Evolutionary conservation across 2,329 filamentous ascomycete species (phyloP), one percentile per base, ranked within the genome.

Genomic region (Didymella arachidicola): DNA sequence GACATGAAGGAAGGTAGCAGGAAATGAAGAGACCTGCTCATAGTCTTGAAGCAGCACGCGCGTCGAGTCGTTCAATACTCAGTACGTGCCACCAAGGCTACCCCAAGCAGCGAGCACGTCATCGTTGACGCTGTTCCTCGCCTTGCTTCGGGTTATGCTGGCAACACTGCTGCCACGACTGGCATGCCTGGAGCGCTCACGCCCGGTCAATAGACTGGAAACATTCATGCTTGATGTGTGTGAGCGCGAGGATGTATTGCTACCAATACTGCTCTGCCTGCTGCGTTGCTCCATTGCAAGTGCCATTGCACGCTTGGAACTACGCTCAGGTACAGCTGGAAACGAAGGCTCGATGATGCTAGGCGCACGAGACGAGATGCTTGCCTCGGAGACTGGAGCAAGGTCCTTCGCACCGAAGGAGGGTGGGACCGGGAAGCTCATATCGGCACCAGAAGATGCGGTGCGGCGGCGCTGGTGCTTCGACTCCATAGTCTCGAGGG

Each of bases 31-130:
- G 10, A 22, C 26, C 36, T 14, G 36, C 34, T 16, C n/a, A 22
- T 10, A n/a, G 12, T 10, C 7, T 11, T 39, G 25, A 29, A 22
- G 32, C 16, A 29, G 8, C 14, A 32, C n/a, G 16, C 18, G 29
- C 49, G 36, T 42, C 10, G 27, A 47, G 29, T 29, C n/a, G 22
- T 45, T n/a, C 25, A 19, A 16, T 45, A 22, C 29, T 36, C 26
- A 70, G 51, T 70, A 70, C 47, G 72, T 71, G 14, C 80, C 80
- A 7, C 80, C 80, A 25, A 82, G 60, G 55, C 77, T 80, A 11
- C 78, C 78, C 80, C 80, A 82, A 16, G 80, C 80, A 53, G 78
- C 79, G 27, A 81, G 66, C 7, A 82, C 78, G 61, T 82, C 80
- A 30, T 81, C 79, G 41, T 78, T 78, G 4, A 80, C 79, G 57